phyloP scores from a whole-genome alignment of 192 early-diverging fungal genomes.

The Dissophora globulifera region DNA sequence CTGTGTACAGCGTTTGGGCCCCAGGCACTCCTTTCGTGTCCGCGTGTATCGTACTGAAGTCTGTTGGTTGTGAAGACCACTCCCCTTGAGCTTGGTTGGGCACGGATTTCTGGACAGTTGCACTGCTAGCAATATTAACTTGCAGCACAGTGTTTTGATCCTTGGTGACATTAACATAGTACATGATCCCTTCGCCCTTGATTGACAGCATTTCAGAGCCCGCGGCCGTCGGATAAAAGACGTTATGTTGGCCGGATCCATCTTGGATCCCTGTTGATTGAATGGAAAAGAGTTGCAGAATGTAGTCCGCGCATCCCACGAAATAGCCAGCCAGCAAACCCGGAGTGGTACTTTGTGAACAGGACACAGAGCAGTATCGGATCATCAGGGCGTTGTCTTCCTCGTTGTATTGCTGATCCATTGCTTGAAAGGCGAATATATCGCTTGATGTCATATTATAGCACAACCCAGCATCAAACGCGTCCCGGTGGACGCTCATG shows the following conservation, averaged over 20 bases:
- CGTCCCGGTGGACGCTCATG: conserved; percentile 16
- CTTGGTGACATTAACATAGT: conserved; percentile 7
- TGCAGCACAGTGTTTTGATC: conserved; percentile 13
- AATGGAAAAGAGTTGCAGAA: conserved; percentile 15
- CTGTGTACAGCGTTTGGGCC: conserved; percentile 13
- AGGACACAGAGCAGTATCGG: conserved; percentile 5
- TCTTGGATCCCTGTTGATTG: conserved; percentile 17
- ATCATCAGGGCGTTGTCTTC: conserved; percentile 13
- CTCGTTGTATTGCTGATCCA: conserved; percentile 11
- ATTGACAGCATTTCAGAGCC: conserved; percentile 17
- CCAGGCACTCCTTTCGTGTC: conserved; percentile 14
- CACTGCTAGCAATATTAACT: conserved; percentile 15
- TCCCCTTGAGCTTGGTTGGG: conserved; percentile 6
- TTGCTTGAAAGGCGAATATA: conserved; percentile 2
- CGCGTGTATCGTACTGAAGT: conserved; percentile 10
- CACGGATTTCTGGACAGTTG: conserved; percentile 11
- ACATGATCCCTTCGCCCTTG: background rate
- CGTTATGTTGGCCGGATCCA: background rate
- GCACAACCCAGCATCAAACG: conserved; percentile 12
- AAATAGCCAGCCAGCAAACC: conserved; percentile 5
- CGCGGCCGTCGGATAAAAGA: conserved; percentile 14
- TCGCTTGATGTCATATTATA: conserved; percentile 5
- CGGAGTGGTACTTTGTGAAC: background rate
- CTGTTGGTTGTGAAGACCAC: conserved; percentile 3
- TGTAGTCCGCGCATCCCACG: conserved; percentile 13